Percentiles rank a stretch among this genome's conserved stretches.
These are phyloP conservation scores for Anthracocystis walkeri DNA, from an alignment of 1,284 basidiomycete genomes.

Conservation along the genomic window DNA sequence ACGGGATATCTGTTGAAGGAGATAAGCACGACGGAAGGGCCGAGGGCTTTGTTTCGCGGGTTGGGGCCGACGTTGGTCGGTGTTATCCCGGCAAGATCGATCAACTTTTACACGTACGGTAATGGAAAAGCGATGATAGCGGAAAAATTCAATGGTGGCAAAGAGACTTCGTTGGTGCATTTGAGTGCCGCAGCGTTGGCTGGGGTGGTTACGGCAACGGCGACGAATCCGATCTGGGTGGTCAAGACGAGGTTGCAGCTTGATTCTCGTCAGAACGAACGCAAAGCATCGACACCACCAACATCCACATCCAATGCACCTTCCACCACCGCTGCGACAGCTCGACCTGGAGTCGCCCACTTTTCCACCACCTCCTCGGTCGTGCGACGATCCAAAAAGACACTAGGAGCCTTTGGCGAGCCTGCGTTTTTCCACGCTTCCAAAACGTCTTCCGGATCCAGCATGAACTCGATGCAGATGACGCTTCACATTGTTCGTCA, in stretches of 20 bases:
- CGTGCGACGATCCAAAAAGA: conserved; percentile 19
- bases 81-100: conserved; percentile 87
- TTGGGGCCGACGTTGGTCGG: conserved; percentile 94
- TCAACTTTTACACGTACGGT: conserved; percentile 98
- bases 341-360: conserved; percentile 8
- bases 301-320: neutral
- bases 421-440: conserved; percentile 54
- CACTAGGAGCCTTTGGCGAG: conserved; percentile 37
- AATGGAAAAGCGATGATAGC: conserved; percentile 94
- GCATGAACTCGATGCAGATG: conserved; percentile 75
- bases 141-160: conserved; percentile 80
- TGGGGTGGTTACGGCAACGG: conserved; percentile 83
- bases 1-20: conserved; percentile 82
- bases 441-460: conserved; percentile 57
- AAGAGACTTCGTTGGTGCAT: conserved; percentile 87
- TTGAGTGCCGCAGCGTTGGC: conserved; percentile 87
- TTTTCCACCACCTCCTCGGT: conserved; percentile 23
- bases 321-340: neutral
- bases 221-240: conserved; percentile 98
- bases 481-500: conserved; percentile 80
- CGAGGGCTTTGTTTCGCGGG: conserved; percentile 90
- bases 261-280: conserved; percentile 54
- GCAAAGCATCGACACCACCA: neutral
- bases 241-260: conserved; percentile 95
- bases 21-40: conserved; percentile 80